Base-by-base conservation (phyloP, 495 filamentous ascomycete genomes). In the Tuber umbilicatum region DNA sequence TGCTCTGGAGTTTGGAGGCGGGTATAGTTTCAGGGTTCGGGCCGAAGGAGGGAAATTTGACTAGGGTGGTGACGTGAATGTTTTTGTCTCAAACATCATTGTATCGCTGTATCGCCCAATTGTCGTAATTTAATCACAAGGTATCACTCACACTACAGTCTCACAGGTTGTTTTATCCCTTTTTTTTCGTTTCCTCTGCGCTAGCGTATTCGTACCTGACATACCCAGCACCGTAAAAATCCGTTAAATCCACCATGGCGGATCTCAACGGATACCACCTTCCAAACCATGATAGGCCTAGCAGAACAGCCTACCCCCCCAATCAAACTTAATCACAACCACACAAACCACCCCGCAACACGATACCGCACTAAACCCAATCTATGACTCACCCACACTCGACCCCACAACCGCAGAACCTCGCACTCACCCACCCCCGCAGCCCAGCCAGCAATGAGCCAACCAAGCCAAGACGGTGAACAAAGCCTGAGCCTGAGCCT, bases 1-100 rank as follows among this genome's bases (percentile, higher is more conserved):
- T 45, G 84, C 85, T 45, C 72, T 87, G 73, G 86, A 87, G 77
- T 86, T 85, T 82, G 86, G 85, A 1, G 86, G 83, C 0, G 82
- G 75, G 14, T 87, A 85, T 73, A 80, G 80, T 35, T 78, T 78
- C 60, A 64, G 60, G 31, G 55, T 78, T 21, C 70, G 31, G 42
- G 31, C 42, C 27, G 21, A 47, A 40, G 68, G 70, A 12, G 55
- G 67, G n/a, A 50, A 68, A 31, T 35, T 64, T 64, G 27, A 35
- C 14, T 64, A 64, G 55, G 12, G 10, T 14, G 23, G 47, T n/a
- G 23, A n/a, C 23, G 47, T n/a, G 12, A 23, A 50, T 50, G 47
- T 50, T 50, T 50, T 50, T n/a, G 7, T 14, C 50, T 12, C 50
- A 27, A 27, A 23, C 2, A 60, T 2, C 10, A 0, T 3, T 27